phyloP scores from a whole-genome alignment of 2,329 filamentous ascomycete genomes.

The Venturia asperata region DNA sequence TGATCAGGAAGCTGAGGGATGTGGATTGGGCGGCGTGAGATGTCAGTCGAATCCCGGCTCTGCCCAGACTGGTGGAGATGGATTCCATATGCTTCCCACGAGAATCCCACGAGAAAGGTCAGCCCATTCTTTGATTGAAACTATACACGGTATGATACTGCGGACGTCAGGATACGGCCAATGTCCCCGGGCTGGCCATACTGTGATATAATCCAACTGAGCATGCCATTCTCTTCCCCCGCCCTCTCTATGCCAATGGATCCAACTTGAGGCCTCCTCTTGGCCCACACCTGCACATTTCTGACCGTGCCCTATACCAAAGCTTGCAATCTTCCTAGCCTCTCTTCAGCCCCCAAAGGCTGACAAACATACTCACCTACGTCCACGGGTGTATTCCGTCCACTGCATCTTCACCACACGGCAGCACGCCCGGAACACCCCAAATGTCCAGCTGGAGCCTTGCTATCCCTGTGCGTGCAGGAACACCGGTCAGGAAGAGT shows the following conservation, averaged over 20 bases:
- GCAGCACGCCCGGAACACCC: not conserved
- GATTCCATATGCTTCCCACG: not conserved
- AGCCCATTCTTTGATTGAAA: not conserved
- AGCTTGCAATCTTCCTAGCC: not conserved
- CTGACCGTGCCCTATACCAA: slow-evolving; percentile 1
- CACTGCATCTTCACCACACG: not conserved
- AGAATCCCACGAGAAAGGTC: not conserved
- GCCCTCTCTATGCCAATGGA: too few species aligned
- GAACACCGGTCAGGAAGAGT: not conserved
- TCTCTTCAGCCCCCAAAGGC: not conserved
- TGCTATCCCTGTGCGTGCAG: slow-evolving; percentile 3
- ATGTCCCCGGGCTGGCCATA: not conserved
- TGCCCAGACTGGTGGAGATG: not conserved
- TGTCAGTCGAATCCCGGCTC: not conserved
- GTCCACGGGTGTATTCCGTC: not conserved
- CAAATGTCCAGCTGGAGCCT: not conserved
- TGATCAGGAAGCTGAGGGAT: not conserved
- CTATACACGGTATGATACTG: not conserved
- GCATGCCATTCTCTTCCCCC: too few species aligned
- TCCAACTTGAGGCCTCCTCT: not conserved
- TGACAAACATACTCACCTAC: not conserved
- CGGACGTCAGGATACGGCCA: not conserved
- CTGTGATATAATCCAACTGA: too few species aligned
- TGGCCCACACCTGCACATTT: not conserved
- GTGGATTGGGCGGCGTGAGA: not conserved